Base-by-base conservation (phyloP, 2,329 filamentous ascomycete genomes). In the Xylariaceae sp. region DNA sequence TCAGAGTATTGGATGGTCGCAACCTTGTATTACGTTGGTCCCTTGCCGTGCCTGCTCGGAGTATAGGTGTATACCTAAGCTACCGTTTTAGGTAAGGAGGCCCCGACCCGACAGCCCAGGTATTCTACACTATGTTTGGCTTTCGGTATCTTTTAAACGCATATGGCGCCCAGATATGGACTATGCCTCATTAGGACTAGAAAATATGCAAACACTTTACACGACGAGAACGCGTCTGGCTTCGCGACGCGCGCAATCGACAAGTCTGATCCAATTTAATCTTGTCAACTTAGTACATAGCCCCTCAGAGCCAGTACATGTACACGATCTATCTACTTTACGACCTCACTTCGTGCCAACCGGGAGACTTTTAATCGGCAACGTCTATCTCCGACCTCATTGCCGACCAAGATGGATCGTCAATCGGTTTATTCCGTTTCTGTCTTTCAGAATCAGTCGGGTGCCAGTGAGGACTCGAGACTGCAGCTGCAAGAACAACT, bases 351-450 rank as follows among this genome's bases (percentile, higher is more conserved):
- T 11, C 22, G 11, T 26, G 22, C 22, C 22, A 26, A 6, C 22
- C 6, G 22, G 6, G 22, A 26, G 22, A 26, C 22, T 26, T 3
- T 11, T 16, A 18, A 30, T 4, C 24, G 22, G 18, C 13, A 8
- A 28, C 26, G 26, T 30, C 9, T 17, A 16, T 37, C 9, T 12
- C 34, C 15, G 11, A 19, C 38, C 7, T 38, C 34, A 41, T 30
- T 34, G 24, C 28, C 49, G 22, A 19, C 26, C 55, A 64, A 52
- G 38, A 94, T 95, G 88, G 91, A 98, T 75, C 79, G 84, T 58
- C 86, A 88, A 69, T 89, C 88, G 48, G 82, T 89, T 38, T 96
- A 90, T 66, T 85, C 89, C 4, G 74, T 91, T 54, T 90, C 85
- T 59, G 83, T 96, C 48, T 89, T 88, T 55, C 80, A 81, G 53